Evolutionary conservation across 352 stramenopile genomes (phyloP).

Genomic region (Phytopythium mirpurense): DNA sequence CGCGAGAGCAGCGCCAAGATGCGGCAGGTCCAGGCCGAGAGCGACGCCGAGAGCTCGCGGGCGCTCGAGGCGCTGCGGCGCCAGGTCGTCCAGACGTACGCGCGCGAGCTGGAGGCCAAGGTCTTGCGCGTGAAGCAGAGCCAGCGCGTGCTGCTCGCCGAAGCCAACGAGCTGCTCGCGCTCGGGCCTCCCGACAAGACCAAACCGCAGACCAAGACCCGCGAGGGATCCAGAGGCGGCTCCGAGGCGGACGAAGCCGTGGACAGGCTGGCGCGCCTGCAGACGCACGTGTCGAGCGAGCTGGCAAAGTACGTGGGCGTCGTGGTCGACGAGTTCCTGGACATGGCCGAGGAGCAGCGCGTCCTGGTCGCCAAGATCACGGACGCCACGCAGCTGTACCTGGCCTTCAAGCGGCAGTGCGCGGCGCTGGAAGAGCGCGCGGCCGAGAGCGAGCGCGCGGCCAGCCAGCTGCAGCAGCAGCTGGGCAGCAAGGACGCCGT

Average conservation of each 20-base stretch:
- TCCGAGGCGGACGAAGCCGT: conserved; percentile 13
- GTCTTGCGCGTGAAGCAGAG: conserved; percentile 36
- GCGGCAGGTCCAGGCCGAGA: conserved; percentile 34
- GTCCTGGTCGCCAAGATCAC: conserved; percentile 57
- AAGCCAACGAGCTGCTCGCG: conserved; percentile 34
- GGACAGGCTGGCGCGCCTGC: conserved; percentile 29
- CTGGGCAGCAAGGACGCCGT: conserved; percentile 45
- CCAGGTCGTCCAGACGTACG: conserved; percentile 21
- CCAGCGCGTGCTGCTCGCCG: conserved; percentile 32
- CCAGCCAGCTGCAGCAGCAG: conserved; percentile 33
- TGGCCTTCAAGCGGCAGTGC: conserved; percentile 52
- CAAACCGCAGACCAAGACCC: conserved; percentile 3
- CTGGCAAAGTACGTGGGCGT: conserved; percentile 38
- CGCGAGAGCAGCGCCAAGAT: conserved; percentile 31
- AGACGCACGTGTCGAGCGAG: conserved; percentile 39
- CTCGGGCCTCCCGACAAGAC: conserved; percentile 6
- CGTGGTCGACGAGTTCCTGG: conserved; percentile 52
- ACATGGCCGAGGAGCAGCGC: conserved; percentile 44
- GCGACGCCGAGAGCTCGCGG: conserved; percentile 29
- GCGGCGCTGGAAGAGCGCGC: conserved; percentile 30
- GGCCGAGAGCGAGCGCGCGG: conserved; percentile 20
- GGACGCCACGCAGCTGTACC: conserved; percentile 51
- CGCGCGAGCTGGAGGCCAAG: conserved; percentile 38
- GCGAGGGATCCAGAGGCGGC: conserved; percentile 3
- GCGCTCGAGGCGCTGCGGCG: conserved; percentile 29